phyloP scores from a whole-genome alignment of 768 basidiomycete genomes.

The Mycena filopes region DNA sequence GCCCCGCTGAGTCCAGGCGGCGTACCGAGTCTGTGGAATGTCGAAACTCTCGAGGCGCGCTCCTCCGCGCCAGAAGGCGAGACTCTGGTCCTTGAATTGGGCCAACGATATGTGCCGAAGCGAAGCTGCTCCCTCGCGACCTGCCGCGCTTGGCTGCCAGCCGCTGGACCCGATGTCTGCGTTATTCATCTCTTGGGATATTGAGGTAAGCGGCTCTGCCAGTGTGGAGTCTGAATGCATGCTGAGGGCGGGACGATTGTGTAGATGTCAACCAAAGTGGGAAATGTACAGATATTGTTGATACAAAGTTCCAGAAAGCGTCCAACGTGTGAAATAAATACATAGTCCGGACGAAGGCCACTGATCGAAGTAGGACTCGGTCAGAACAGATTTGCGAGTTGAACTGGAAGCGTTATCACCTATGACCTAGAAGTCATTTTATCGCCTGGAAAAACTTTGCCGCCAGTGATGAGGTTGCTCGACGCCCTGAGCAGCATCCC shows the following conservation, averaged over 20 bases:
- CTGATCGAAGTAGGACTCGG: too few relatives aligned
- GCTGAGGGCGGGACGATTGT: not conserved
- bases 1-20: conserved; percentile 10
- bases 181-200: conserved; percentile 11
- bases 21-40: conserved; percentile 9
- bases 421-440: not conserved
- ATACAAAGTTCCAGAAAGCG: not conserved
- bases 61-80: conserved; percentile 4
- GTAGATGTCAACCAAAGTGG: not conserved
- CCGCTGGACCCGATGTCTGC: conserved; percentile 11
- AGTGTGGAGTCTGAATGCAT: not conserved
- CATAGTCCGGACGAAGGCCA: too few relatives aligned
- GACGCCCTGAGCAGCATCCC: conserved; percentile 20
- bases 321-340: too few relatives aligned
- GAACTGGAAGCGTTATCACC: too few relatives aligned
- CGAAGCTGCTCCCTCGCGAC: conserved; percentile 18
- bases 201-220: not conserved
- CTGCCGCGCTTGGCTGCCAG: conserved; percentile 15
- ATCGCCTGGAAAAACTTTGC: not conserved
- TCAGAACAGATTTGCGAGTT: too few relatives aligned
- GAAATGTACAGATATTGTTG: too few relatives aligned
- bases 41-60: conserved; percentile 17
- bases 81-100: conserved; percentile 9
- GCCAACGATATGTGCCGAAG: conserved; percentile 16
- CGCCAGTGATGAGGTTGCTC: conserved; percentile 15